These are phyloP conservation scores for Ammopiptanthus mongolicus DNA, from an alignment of 306 rosid genomes.

Conservation along the genomic window DNA sequence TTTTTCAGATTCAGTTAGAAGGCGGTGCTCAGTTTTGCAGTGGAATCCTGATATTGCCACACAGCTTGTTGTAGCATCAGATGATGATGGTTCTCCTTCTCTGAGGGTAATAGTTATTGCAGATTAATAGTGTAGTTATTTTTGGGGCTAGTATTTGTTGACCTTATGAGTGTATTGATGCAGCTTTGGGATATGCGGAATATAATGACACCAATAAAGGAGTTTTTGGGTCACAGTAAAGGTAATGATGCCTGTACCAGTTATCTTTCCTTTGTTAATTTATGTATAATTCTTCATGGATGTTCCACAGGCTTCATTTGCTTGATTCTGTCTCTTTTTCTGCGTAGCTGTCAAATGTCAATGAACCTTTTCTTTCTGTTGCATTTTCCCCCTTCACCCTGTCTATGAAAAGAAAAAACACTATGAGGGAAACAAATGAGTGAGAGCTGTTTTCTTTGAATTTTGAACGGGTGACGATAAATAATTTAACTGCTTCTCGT, in stretches of 20 bases:
- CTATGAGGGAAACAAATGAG: too few species aligned
- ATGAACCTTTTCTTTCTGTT: too few species aligned
- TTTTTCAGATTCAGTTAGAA: slow-evolving; percentile 83
- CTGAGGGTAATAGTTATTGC: slow-evolving; percentile 60
- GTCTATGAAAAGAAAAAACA: too few species aligned
- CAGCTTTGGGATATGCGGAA: slow-evolving; percentile 99
- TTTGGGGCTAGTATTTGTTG: slow-evolving; percentile 21
- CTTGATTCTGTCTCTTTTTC: too few species aligned
- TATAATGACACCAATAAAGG: slow-evolving; percentile 74
- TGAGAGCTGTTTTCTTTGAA: too few species aligned
- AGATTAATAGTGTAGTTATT: slow-evolving; percentile 11
- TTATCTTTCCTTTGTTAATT: too few species aligned
- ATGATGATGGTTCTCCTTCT: slow-evolving; percentile 86
- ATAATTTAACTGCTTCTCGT: too few species aligned
- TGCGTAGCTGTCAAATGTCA: too few species aligned
- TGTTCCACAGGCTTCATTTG: too few species aligned
- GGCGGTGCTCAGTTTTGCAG: slow-evolving; percentile 95
- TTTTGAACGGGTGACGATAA: too few species aligned
- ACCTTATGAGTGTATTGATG: slow-evolving; percentile 25
- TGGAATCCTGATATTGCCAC: slow-evolving; percentile 99
- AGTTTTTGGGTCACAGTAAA: slow-evolving; percentile 87
- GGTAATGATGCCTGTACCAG: slow-evolving; percentile 68
- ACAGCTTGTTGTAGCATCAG: slow-evolving; percentile 97
- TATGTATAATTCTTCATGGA: too few species aligned
- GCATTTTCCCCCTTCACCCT: too few species aligned